These are phyloP conservation scores for Phtheirospermum japonicum DNA, from an alignment of 257 asterid genomes.

Conservation along the genomic window DNA sequence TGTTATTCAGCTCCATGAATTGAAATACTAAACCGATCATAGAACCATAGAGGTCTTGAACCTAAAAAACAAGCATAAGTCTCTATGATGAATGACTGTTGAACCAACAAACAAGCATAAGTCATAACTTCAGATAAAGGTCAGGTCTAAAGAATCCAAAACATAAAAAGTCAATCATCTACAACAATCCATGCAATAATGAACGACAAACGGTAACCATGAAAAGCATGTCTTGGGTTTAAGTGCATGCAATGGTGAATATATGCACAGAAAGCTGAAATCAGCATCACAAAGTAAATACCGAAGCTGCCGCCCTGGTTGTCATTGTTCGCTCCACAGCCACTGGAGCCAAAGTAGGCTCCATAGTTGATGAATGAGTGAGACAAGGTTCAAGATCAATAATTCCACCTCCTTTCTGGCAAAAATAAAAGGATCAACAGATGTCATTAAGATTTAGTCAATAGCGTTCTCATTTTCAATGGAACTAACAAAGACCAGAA, in stretches of 20 bases:
- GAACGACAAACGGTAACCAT: constrained; percentile 13
- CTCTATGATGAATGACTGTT: not conserved
- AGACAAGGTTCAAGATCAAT: constrained; percentile 92
- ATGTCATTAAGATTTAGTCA: constrained; percentile 9
- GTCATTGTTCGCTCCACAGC: constrained; percentile 98
- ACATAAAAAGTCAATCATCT: not conserved
- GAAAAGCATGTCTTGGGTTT: not conserved
- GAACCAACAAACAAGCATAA: constrained; percentile 19
- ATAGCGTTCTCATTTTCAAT: constrained; percentile 11
- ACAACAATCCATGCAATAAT: not conserved
- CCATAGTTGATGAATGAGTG: constrained; percentile 90
- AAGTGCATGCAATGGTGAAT: not conserved
- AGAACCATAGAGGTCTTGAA: constrained; percentile 4
- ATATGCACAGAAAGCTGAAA: not conserved
- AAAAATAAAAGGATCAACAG: constrained; percentile 17
- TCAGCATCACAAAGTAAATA: constrained; percentile 36
- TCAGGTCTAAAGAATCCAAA: not conserved
- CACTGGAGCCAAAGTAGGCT: constrained; percentile 98
- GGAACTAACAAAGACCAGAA: constrained; percentile 19
- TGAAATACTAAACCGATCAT: not conserved
- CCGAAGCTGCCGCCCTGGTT: constrained; percentile 98
- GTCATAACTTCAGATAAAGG: not conserved
- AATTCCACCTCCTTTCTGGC: constrained; percentile 86
- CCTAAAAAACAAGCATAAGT: not conserved
- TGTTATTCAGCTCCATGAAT: constrained; percentile 4